phyloP scores from a whole-genome alignment of 1,139 yeast genomes.

The Hyphopichia buzzinii region DNA sequence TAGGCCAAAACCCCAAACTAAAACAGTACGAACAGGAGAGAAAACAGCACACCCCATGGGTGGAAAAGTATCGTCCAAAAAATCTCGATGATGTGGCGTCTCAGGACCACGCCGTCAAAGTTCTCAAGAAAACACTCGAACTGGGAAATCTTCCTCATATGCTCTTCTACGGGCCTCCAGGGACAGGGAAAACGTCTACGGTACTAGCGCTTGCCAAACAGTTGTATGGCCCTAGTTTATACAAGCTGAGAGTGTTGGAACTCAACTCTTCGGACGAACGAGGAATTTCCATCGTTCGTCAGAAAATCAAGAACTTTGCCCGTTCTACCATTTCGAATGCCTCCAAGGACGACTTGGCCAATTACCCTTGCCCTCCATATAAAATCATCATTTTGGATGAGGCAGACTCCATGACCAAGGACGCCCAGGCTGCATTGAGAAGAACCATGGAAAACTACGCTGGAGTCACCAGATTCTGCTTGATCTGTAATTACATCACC shows the following conservation, averaged over 20 bases:
- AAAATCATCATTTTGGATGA: conserved; percentile 90
- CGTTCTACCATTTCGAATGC: conserved; percentile 84
- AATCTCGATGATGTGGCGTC: conserved; percentile 83
- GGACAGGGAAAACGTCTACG: conserved; percentile 95
- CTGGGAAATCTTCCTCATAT: conserved; percentile 90
- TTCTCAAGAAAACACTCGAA: conserved; percentile 73
- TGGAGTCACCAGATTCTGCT: conserved; percentile 84
- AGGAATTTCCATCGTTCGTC: conserved; percentile 50
- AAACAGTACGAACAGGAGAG: conserved; percentile 41
- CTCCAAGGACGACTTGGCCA: conserved; percentile 56
- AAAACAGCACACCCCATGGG: conserved; percentile 68
- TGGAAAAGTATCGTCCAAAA: conserved; percentile 81
- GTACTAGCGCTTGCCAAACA: conserved; percentile 85
- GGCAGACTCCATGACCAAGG: conserved; percentile 98
- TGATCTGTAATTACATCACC: conserved; percentile 93
- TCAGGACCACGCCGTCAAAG: conserved; percentile 85
- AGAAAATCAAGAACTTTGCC: conserved; percentile 49
- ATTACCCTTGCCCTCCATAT: conserved; percentile 94
- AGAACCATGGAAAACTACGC: conserved; percentile 97
- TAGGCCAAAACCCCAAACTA: conserved; percentile 16
- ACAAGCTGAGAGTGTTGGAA: conserved; percentile 79
- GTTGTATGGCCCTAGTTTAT: conserved; percentile 68
- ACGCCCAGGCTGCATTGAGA: conserved; percentile 96
- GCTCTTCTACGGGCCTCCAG: conserved; percentile 97
- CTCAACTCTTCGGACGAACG: conserved; percentile 62